Conservation (phyloP, 2,329 filamentous ascomycete species). For the Exutisphaerella laricina region DNA sequence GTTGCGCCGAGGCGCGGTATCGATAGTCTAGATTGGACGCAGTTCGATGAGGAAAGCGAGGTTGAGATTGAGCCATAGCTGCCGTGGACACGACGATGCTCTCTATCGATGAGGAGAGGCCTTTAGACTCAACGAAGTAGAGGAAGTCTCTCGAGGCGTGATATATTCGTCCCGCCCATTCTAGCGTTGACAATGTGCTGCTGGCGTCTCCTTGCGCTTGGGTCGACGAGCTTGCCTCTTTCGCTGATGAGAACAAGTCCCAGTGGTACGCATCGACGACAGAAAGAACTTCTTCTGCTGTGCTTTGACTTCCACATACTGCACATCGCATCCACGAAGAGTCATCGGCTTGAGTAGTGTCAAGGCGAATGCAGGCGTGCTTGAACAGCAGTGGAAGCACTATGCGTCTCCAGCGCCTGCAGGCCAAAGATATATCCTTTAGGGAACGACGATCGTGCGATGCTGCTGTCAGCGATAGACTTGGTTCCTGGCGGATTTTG, state of each 20-base stretch:
- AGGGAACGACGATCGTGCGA: constrained; percentile 38
- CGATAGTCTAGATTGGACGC: constrained; percentile 28
- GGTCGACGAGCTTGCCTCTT: neutral
- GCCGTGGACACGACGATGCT: constrained; percentile 44
- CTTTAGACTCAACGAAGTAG: constrained; percentile 16
- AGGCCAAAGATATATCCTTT: constrained; percentile 54
- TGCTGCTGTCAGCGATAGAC: constrained; percentile 37
- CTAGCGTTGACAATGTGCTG: constrained; percentile 6
- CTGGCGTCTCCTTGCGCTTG: neutral
- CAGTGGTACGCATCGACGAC: constrained; percentile 2
- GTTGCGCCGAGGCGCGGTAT: constrained; percentile 20
- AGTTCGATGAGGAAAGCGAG: constrained; percentile 35
- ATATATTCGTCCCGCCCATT: constrained; percentile 21
- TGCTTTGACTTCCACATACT: neutral
- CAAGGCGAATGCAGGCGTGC: constrained; percentile 40
- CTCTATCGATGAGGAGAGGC: constrained; percentile 30
- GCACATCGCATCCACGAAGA: constrained; percentile 2
- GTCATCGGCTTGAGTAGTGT: constrained; percentile 1
- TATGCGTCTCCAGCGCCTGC: constrained; percentile 48
- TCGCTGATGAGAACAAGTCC: constrained; percentile 1
- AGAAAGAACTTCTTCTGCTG: neutral
- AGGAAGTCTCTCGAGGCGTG: constrained; percentile 23
- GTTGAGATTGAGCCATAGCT: constrained; percentile 13
- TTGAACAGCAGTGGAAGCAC: constrained; percentile 54
- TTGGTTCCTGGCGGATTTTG: constrained; percentile 48